Evolutionary conservation across 129 eudicot genomes (phyloP).

Genomic region (Helianthus tuberosus): DNA sequence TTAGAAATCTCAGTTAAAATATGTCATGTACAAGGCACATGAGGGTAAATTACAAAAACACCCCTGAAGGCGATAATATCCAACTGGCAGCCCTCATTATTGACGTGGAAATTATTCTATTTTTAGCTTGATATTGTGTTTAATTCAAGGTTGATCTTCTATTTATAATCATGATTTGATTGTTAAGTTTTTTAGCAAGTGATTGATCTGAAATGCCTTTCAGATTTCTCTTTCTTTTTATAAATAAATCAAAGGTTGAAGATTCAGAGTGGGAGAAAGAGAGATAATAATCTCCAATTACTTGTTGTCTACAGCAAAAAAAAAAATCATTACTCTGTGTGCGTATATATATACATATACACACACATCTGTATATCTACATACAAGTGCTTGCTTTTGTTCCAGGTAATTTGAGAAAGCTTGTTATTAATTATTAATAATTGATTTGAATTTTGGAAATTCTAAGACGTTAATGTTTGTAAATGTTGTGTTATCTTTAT

Average conservation of each 20-base stretch:
- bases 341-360: too few species aligned
- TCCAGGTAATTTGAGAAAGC: constrained; percentile 28
- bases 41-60: background rate
- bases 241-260: constrained; percentile 50
- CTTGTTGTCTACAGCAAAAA: background rate
- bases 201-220: constrained; percentile 49
- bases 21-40: too few species aligned
- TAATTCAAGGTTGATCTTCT: background rate
- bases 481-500: background rate
- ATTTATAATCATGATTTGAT: background rate
- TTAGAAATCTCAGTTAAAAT: too few species aligned
- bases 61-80: constrained; percentile 16
- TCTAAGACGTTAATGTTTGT: constrained; percentile 10
- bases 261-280: constrained; percentile 77
- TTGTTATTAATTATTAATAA: background rate
- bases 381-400: constrained; percentile 18
- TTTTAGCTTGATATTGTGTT: too few species aligned
- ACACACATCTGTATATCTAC: too few species aligned
- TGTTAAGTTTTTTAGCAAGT: background rate
- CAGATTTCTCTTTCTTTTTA: constrained; percentile 48
- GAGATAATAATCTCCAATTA: constrained; percentile 39
- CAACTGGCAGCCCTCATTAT: constrained; percentile 34
- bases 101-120: constrained; percentile 49
- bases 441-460: background rate
- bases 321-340: too few species aligned